Base-by-base conservation (phyloP, 768 basidiomycete species). In the Candolleomyces aberdarensis region DNA sequence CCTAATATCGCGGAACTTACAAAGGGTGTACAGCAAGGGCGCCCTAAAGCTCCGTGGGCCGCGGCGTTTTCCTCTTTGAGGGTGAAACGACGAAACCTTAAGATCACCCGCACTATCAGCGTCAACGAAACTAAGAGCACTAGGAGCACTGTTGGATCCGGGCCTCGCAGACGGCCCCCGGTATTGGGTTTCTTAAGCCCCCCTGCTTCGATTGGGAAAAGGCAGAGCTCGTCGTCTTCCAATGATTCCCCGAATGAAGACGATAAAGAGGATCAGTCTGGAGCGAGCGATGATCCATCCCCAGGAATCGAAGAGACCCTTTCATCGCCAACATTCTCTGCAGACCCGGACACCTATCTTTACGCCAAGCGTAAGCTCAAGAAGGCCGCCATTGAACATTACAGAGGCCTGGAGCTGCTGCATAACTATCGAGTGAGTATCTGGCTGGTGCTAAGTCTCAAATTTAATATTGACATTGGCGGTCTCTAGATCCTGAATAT, bases 301-400 rank as follows among this genome's bases (percentile, higher is more conserved):
- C 32, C 26, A 17, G 29, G 52, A 5, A 54, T 22, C 31, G 52
- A 54, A 13, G 52, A 54, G 9, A 26, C 41, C 1, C 10, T 39
- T 20, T 61, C 60, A 22, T 32, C 58, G 3, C 10, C 47, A 10
- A 47, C 26, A 59, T 54, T 54, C 19, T 19, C 52, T 36, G 32
- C 79, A 74, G 84, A 89, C 66, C 93, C 92, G 0, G 91, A 89
- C 49, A 85, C 89, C 58, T 99, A 97, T 73, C 77, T 85, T 44
- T 77, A 85, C 44, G 95, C 96, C n/a, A 93, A 91, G 75, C 87
- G 86, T 71, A 86, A 85, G 68, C 79, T 99, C 49, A 91, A 91
- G 72, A 87, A 85, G 62, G 97, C 96, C 1, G 81, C 91, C 0
- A 66, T 87, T 54, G 94, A 96, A 68, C 88, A 89, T 70, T 96